Evolutionary conservation across 2,329 filamentous ascomycete species (phyloP).

Genomic region (Aspergillus neotritici): DNA sequence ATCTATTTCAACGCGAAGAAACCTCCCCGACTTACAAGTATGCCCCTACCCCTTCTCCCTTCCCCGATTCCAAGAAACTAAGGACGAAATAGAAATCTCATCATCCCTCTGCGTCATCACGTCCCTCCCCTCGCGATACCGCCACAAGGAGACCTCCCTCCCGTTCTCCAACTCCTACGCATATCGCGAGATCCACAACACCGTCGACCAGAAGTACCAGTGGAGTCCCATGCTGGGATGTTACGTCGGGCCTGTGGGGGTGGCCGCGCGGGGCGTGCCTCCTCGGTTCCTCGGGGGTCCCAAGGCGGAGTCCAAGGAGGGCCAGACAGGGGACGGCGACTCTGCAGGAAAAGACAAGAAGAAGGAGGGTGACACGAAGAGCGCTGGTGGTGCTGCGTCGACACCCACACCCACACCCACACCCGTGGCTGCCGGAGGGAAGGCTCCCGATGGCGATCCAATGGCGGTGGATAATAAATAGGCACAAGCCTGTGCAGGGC

Average conservation of each 20-base stretch:
- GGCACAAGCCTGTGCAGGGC: neutral
- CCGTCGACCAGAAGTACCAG: constrained; percentile 66
- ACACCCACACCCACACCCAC: constrained; percentile 2
- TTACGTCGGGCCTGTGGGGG: constrained; percentile 64
- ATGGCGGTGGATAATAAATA: constrained; percentile 16
- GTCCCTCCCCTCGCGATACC: constrained; percentile 71
- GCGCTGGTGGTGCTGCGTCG: constrained; percentile 1
- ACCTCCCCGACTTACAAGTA: constrained; percentile 44
- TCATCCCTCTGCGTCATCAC: constrained; percentile 72
- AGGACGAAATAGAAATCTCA: constrained; percentile 34
- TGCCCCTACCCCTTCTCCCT: constrained; percentile 12
- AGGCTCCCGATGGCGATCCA: constrained; percentile 10
- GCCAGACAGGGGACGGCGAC: constrained; percentile 2
- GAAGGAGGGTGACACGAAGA: constrained; percentile 8
- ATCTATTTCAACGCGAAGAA: constrained; percentile 53
- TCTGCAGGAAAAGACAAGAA: constrained; percentile 5
- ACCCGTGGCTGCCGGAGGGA: constrained; percentile 4
- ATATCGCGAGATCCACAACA: constrained; percentile 69
- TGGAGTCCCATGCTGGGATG: constrained; percentile 79
- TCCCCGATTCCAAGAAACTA: constrained; percentile 4
- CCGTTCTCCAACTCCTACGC: constrained; percentile 74
- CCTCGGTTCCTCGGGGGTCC: constrained; percentile 56
- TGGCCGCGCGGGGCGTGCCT: constrained; percentile 69
- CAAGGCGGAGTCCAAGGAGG: constrained; percentile 11
- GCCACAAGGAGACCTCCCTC: constrained; percentile 77